Conservation (phyloP, 305 asterid genomes). For the Fraxinus greggii region DNA sequence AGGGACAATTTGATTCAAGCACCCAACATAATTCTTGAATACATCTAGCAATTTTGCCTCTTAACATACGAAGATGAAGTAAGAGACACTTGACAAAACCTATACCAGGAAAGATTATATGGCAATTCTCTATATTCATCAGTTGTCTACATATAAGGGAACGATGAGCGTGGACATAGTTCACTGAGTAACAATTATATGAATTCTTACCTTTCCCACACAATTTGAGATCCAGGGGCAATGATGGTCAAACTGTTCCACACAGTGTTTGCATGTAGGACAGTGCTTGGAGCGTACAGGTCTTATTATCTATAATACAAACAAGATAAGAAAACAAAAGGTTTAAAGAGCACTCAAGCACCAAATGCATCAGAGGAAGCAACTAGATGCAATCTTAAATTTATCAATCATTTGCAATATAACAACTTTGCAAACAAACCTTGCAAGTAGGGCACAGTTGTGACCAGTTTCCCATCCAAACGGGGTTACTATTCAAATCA, state of each 20-base stretch:
- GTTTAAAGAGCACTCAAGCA: conserved; percentile 22
- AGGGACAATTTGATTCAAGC: neutral
- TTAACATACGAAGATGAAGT: conserved; percentile 7
- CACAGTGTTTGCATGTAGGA: conserved; percentile 80
- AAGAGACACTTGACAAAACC: conserved; percentile 7
- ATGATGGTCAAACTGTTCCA: conserved; percentile 97
- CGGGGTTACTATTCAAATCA: conserved; percentile 61
- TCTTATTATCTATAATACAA: conserved; percentile 65
- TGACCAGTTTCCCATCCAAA: conserved; percentile 92
- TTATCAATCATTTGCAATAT: conserved; percentile 5
- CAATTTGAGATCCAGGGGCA: conserved; percentile 99
- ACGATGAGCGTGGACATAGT: conserved; percentile 3
- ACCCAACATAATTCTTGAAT: neutral
- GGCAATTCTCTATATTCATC: neutral
- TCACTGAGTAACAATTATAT: conserved; percentile 10
- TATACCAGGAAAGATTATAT: neutral
- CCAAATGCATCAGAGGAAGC: conserved; percentile 16
- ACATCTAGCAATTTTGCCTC: neutral
- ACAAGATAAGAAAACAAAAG: conserved; percentile 19
- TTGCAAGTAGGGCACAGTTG: conserved; percentile 99
- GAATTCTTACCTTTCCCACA: conserved; percentile 77
- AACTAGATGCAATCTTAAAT: conserved; percentile 20
- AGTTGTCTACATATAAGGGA: conserved; percentile 16
- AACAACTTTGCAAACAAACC: conserved; percentile 42
- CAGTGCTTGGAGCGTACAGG: conserved; percentile 98